Percentiles rank a stretch among this genome's conserved stretches.
These are phyloP conservation scores for Pestalotiopsis sp. DNA, from an alignment of 2,329 filamentous ascomycete species.

Conservation along the genomic window DNA sequence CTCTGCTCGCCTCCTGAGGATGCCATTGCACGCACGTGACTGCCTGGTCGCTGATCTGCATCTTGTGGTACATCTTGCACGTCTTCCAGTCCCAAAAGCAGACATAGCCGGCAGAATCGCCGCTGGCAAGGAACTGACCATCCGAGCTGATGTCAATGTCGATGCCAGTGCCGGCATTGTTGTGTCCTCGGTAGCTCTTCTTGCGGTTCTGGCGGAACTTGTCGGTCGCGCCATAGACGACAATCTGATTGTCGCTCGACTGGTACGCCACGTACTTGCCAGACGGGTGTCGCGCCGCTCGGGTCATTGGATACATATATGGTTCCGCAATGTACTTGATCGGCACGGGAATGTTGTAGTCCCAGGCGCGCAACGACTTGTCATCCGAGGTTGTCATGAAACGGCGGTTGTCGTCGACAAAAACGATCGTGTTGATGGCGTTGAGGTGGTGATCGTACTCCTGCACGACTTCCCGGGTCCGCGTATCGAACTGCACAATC, in stretches of 20 bases:
- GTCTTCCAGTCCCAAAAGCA: constrained; percentile 99
- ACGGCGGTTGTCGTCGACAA: constrained; percentile 88
- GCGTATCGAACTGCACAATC: constrained; percentile 94
- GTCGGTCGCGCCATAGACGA: constrained; percentile 91
- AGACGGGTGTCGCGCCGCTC: constrained; percentile 78
- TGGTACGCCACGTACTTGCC: constrained; percentile 96
- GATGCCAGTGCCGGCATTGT: constrained; percentile 91
- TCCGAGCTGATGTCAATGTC: constrained; percentile 88
- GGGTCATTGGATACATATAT: constrained; percentile 96
- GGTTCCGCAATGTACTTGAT: constrained; percentile 98
- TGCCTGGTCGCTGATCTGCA: constrained; percentile 79
- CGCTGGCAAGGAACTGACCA: constrained; percentile 84
- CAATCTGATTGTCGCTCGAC: constrained; percentile 91
- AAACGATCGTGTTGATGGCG: constrained; percentile 97
- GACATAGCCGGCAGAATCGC: constrained; percentile 84
- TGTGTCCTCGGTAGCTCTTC: constrained; percentile 94
- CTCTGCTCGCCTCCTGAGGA: constrained; percentile 94
- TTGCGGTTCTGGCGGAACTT: constrained; percentile 97
- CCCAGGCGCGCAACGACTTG: constrained; percentile 94
- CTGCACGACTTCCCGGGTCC: constrained; percentile 79
- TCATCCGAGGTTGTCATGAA: constrained; percentile 99
- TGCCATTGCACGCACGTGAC: constrained; percentile 93
- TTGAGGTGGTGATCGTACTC: constrained; percentile 98
- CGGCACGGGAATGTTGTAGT: constrained; percentile 96
- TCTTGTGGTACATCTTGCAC: constrained; percentile 98